A percentile compares a stretch with the other conserved stretches of the same genome.
phyloP scores from a whole-genome alignment of 1,284 basidiomycete species.

The Cryptococcus sp. region DNA sequence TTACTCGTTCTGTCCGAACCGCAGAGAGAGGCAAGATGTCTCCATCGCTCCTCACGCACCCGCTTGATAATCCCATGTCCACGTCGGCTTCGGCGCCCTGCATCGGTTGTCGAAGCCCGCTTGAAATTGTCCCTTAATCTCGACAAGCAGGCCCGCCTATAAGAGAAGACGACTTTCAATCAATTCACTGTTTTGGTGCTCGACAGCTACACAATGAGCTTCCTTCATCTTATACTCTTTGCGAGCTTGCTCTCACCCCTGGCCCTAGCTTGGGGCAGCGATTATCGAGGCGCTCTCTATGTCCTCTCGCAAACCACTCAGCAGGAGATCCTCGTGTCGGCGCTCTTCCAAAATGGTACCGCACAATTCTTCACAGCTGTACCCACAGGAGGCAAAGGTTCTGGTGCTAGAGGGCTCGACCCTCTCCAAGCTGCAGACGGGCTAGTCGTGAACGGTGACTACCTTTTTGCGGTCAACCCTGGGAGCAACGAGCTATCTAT shows the following conservation, averaged over 20 bases:
- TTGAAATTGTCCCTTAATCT: too few relatives aligned
- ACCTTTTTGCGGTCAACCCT: background rate
- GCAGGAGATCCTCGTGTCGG: background rate
- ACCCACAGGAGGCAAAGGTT: background rate
- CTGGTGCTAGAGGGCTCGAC: background rate
- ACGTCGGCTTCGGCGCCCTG: too few relatives aligned
- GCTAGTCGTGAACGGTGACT: background rate
- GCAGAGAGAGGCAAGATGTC: too few relatives aligned
- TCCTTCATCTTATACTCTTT: too few relatives aligned
- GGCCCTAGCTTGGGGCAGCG: background rate
- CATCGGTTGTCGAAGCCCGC: too few relatives aligned
- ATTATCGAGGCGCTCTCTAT: background rate
- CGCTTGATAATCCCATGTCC: too few relatives aligned
- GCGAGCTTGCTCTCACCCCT: background rate
- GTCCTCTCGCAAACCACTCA: background rate
- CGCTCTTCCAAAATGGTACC: background rate
- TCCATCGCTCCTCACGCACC: too few relatives aligned
- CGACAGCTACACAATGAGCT: too few relatives aligned
- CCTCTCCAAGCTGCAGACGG: constrained; percentile 1
- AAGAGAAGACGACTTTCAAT: too few relatives aligned
- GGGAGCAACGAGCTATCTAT: background rate
- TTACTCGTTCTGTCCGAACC: too few relatives aligned
- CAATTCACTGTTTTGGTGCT: too few relatives aligned
- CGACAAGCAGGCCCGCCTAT: too few relatives aligned
- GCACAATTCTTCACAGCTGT: background rate